A percentile compares a stretch with the other conserved stretches of the same genome.
phyloP scores from a whole-genome alignment of 2,329 filamentous ascomycete species.

The Fusarium mexicanum region DNA sequence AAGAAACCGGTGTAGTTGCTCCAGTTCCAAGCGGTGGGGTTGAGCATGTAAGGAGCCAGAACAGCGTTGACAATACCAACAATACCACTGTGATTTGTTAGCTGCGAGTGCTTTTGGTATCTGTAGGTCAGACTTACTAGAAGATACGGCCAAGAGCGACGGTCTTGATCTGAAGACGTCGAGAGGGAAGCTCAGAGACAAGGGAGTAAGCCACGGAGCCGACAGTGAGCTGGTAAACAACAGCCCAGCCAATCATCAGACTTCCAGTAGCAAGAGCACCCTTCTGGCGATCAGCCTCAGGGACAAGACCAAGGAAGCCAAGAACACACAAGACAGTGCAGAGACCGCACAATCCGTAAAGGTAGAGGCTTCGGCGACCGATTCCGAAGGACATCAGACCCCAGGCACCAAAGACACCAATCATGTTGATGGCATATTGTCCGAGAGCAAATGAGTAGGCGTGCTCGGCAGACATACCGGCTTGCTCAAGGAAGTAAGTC shows the following conservation, averaged over 20 bases:
- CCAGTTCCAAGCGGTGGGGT: constrained; percentile 89
- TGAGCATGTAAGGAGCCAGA: constrained; percentile 91
- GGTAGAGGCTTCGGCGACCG: constrained; percentile 79
- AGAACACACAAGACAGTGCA: constrained; percentile 82
- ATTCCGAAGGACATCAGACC: constrained; percentile 78
- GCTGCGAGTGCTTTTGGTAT: background rate
- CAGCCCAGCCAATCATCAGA: constrained; percentile 85
- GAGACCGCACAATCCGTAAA: constrained; percentile 79
- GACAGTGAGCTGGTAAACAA: constrained; percentile 86
- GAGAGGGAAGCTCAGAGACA: constrained; percentile 84
- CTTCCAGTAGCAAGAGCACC: constrained; percentile 80
- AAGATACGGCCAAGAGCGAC: constrained; percentile 85
- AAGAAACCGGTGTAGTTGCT: constrained; percentile 88
- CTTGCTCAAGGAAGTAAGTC: constrained; percentile 70
- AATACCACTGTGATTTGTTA: constrained; percentile 65
- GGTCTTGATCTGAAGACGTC: constrained; percentile 88
- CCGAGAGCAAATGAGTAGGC: constrained; percentile 68
- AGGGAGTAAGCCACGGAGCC: constrained; percentile 91
- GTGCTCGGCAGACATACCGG: constrained; percentile 61
- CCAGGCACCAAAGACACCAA: constrained; percentile 84
- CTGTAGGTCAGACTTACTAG: constrained; percentile 58
- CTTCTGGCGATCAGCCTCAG: constrained; percentile 64
- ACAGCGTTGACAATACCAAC: constrained; percentile 84
- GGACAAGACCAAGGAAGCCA: constrained; percentile 83
- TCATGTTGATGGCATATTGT: constrained; percentile 78